phyloP scores from a whole-genome alignment of 2,329 filamentous ascomycete genomes.

The Cercospora sp. region DNA sequence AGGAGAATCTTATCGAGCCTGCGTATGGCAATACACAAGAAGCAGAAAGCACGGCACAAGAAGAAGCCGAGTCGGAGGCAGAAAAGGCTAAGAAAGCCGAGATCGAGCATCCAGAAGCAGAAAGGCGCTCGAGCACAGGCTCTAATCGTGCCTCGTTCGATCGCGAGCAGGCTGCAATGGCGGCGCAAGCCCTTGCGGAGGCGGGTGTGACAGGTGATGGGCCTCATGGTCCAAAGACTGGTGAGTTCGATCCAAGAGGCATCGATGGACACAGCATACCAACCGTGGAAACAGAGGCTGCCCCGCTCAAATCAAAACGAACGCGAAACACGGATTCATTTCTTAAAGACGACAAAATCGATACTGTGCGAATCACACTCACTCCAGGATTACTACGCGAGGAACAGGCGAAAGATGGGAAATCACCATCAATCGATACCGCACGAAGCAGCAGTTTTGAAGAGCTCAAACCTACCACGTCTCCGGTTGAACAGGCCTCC shows the following conservation, averaged over 20 bases:
- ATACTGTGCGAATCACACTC: conserved; percentile 95
- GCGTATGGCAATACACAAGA: conserved; percentile 25
- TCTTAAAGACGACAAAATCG: conserved; percentile 92
- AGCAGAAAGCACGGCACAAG: conserved; percentile 22
- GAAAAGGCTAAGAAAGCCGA: conserved; percentile 30
- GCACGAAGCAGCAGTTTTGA: conserved; percentile 66
- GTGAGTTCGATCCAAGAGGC: conserved; percentile 25
- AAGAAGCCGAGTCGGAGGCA: conserved; percentile 26
- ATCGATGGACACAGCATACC: conserved; percentile 25
- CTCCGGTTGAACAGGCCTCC: conserved; percentile 58
- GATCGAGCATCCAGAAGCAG: conserved; percentile 25
- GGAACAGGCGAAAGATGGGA: conserved; percentile 55
- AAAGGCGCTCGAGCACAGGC: conserved; percentile 28
- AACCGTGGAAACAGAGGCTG: conserved; percentile 36
- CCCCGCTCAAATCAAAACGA: conserved; percentile 66
- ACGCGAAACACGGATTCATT: conserved; percentile 94
- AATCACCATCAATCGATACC: conserved; percentile 40
- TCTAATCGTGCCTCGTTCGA: conserved; percentile 36
- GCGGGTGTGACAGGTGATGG: conserved; percentile 25
- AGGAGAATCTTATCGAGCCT: conserved; percentile 36
- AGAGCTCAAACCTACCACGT: conserved; percentile 67
- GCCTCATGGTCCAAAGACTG: conserved; percentile 34
- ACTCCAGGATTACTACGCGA: conserved; percentile 90
- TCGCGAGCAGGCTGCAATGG: conserved; percentile 35
- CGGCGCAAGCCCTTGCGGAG: conserved; percentile 27